Evolutionary conservation across 139 green algal genomes (phyloP).

Genomic region (Yamagishiella unicocca): DNA sequence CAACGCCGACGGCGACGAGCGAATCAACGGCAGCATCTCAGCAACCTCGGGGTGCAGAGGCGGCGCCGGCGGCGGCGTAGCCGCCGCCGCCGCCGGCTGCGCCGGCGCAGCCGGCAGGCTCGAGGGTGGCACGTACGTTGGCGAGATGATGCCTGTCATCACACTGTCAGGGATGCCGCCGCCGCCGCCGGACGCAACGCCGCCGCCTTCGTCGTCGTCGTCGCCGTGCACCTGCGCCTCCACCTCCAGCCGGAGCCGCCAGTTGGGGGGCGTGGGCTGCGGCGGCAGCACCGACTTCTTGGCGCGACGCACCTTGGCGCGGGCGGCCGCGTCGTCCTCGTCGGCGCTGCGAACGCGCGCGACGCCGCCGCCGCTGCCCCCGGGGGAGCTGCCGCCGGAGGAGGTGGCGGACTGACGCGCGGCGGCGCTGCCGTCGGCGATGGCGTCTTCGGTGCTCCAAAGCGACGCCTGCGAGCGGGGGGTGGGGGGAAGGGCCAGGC

Average conservation of each 20-base stretch:
- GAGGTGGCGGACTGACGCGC: slow-evolving; percentile 32
- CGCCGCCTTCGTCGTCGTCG: neutral
- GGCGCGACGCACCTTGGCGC: neutral
- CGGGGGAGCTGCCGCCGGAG: neutral
- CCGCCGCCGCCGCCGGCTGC: neutral
- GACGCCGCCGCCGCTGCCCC: neutral
- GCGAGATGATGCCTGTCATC: slow-evolving; percentile 26
- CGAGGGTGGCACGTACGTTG: neutral
- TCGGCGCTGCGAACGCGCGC: neutral
- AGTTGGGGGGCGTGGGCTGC: slow-evolving; percentile 29
- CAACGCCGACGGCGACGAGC: slow-evolving; percentile 12
- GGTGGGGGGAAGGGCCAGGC: neutral
- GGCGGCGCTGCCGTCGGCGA: slow-evolving; percentile 39
- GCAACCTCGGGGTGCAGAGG: slow-evolving; percentile 48
- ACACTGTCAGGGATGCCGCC: slow-evolving; percentile 33
- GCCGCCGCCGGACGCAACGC: neutral
- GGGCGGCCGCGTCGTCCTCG: neutral
- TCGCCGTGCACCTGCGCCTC: slow-evolving; percentile 36
- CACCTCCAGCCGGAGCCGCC: slow-evolving; percentile 42
- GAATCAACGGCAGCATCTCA: slow-evolving; percentile 45
- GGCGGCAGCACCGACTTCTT: slow-evolving; percentile 32
- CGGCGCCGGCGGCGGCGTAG: neutral
- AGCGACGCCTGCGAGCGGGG: slow-evolving; percentile 30
- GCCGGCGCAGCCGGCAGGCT: neutral
- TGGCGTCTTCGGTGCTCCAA: slow-evolving; percentile 35